Evolutionary conservation across 106 monocot species (phyloP).

Genomic region (Dendrobium officinale): DNA sequence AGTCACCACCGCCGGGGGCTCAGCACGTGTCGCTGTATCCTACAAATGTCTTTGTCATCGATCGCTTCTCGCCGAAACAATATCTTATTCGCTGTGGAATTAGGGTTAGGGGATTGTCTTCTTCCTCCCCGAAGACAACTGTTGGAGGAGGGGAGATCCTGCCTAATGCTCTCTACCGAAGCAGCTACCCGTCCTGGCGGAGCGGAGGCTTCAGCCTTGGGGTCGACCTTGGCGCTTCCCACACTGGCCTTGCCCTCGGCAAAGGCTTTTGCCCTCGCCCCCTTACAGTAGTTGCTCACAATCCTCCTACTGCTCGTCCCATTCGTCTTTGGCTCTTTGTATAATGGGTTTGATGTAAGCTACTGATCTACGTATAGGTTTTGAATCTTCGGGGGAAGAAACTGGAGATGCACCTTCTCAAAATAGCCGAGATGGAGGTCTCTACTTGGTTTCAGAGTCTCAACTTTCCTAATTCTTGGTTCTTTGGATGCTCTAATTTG

Average conservation of each 20-base stretch:
- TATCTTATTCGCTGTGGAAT: neutral
- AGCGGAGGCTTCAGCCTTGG: slow-evolving; percentile 78
- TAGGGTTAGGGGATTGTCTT: neutral
- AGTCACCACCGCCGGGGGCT: neutral
- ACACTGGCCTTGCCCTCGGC: slow-evolving; percentile 83
- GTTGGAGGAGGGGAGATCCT: slow-evolving; percentile 6
- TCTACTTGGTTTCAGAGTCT: neutral
- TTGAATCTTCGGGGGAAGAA: slow-evolving; percentile 67
- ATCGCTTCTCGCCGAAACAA: neutral
- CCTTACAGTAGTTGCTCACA: slow-evolving; percentile 33
- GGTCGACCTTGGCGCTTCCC: slow-evolving; percentile 64
- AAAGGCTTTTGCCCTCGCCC: slow-evolving; percentile 65
- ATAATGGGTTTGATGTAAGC: neutral
- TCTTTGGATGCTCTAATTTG: neutral
- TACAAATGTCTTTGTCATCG: neutral
- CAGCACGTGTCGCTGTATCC: neutral
- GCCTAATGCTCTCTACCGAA: slow-evolving; percentile 59
- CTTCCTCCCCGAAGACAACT: neutral
- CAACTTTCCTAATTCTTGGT: neutral
- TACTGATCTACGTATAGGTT: slow-evolving; percentile 26
- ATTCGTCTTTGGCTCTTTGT: neutral
- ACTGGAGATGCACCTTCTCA: slow-evolving; percentile 63
- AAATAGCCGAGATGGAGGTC: slow-evolving; percentile 67
- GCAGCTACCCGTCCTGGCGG: slow-evolving; percentile 27
- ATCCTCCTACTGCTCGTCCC: no score